phyloP scores from a whole-genome alignment of 1,284 basidiomycete genomes.

The Thelephora terrestris region DNA sequence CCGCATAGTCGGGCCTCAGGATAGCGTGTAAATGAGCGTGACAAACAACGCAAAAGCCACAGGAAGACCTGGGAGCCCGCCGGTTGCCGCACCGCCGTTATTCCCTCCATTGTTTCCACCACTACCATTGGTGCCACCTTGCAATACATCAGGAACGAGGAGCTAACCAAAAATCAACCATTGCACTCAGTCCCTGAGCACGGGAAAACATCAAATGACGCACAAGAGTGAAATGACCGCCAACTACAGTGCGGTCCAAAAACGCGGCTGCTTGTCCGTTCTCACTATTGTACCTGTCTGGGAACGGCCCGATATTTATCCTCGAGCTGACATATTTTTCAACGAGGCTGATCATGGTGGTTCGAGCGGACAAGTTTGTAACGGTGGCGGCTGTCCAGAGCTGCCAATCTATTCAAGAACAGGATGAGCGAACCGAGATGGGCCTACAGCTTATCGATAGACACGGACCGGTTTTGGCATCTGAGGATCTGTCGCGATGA shows the following conservation, averaged over 20 bases:
- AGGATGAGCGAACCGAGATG: no score
- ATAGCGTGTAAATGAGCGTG: no score
- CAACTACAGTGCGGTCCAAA: slow-evolving; percentile 17
- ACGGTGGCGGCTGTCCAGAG: slow-evolving; percentile 18
- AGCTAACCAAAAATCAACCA: no score
- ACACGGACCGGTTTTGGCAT: background rate
- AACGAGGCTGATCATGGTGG: slow-evolving; percentile 17
- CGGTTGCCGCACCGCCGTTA: no score
- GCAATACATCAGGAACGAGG: no score
- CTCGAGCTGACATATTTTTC: slow-evolving; percentile 16
- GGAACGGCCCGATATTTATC: slow-evolving; percentile 13
- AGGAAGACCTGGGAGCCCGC: no score
- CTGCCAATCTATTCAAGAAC: slow-evolving; percentile 15
- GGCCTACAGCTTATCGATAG: no score
- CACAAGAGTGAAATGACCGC: slow-evolving; percentile 19
- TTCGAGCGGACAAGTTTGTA: slow-evolving; percentile 11
- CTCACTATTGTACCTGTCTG: slow-evolving; percentile 17
- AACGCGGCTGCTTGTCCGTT: slow-evolving; percentile 13
- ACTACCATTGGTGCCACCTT: no score
- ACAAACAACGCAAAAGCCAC: no score
- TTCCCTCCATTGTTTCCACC: no score
- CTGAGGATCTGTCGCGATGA: slow-evolving; percentile 7
- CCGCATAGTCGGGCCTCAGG: no score
- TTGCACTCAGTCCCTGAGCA: no score
- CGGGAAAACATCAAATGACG: background rate